A percentile compares a stretch with the other conserved stretches of the same genome.
Evolutionary conservation across 2,329 filamentous ascomycete species (phyloP).

Genomic region (Byssochlamys sp.): DNA sequence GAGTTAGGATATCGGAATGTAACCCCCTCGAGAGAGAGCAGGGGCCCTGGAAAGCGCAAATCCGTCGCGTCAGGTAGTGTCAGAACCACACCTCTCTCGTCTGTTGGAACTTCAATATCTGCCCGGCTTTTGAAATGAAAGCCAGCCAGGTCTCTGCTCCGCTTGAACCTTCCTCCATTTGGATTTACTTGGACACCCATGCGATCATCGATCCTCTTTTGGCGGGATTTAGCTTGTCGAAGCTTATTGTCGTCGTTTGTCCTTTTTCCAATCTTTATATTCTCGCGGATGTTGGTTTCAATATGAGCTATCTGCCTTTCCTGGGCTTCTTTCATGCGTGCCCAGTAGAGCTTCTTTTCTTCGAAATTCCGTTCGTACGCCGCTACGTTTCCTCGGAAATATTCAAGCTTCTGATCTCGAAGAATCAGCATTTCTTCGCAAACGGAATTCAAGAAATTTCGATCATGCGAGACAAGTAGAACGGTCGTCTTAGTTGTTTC

Average conservation of each 20-base stretch:
- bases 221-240: constrained; percentile 71
- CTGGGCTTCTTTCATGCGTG: constrained; percentile 70
- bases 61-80: constrained; percentile 55
- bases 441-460: constrained; percentile 67
- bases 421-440: constrained; percentile 68
- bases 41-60: constrained; percentile 62
- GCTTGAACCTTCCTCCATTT: constrained; percentile 66
- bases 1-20: constrained; percentile 52
- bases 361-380: constrained; percentile 60
- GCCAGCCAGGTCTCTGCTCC: constrained; percentile 63
- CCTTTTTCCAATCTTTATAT: constrained; percentile 63
- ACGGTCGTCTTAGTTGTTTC: constrained; percentile 52
- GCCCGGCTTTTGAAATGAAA: constrained; percentile 50
- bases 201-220: constrained; percentile 74
- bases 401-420: constrained; percentile 59
- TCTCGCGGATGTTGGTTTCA: constrained; percentile 65
- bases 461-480: constrained; percentile 73
- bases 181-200: constrained; percentile 66
- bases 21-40: constrained; percentile 62
- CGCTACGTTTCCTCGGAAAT: constrained; percentile 65
- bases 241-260: constrained; percentile 77
- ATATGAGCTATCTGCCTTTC: constrained; percentile 73
- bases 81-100: constrained; percentile 50
- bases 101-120: constrained; percentile 61
- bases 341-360: constrained; percentile 56